These are phyloP conservation scores for Euptelea pleiosperma DNA, from an alignment of 164 flowering plant genomes.

Conservation along the genomic window DNA sequence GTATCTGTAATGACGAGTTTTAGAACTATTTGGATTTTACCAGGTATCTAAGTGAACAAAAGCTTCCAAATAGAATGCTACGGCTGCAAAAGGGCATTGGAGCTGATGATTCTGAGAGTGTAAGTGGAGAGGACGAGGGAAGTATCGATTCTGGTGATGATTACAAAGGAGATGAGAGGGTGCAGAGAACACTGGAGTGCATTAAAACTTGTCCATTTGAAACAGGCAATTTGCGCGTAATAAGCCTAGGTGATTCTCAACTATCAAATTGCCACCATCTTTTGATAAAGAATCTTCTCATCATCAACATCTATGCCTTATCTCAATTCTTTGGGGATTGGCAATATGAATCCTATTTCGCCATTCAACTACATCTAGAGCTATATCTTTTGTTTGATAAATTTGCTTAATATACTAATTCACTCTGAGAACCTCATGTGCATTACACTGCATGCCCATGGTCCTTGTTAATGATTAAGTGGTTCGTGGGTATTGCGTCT, in stretches of 20 bases:
- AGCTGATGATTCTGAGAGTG: conserved; percentile 32
- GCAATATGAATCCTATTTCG: no score
- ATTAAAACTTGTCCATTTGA: conserved; percentile 35
- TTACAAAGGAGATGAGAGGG: conserved; percentile 22
- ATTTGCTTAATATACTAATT: no score
- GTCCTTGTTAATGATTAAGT: not conserved
- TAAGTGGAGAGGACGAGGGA: conserved; percentile 45
- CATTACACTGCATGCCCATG: not conserved
- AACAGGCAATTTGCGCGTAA: conserved; percentile 54
- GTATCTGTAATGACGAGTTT: not conserved
- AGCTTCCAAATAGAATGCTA: conserved; percentile 66
- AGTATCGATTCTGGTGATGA: conserved; percentile 40
- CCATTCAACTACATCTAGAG: no score
- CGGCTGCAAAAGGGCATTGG: conserved; percentile 37
- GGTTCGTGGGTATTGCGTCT: not conserved
- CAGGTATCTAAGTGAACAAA: conserved; percentile 73
- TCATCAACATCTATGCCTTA: no score
- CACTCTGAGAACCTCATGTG: not conserved
- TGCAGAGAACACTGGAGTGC: conserved; percentile 14
- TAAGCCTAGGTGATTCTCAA: conserved; percentile 52
- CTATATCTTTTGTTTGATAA: no score
- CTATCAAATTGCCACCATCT: not conserved
- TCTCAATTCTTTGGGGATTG: no score
- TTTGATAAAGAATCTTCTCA: not conserved
- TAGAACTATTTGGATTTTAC: conserved; percentile 7